Conservation (phyloP, 1,284 basidiomycete species). For the Hemileia vastatrix region DNA sequence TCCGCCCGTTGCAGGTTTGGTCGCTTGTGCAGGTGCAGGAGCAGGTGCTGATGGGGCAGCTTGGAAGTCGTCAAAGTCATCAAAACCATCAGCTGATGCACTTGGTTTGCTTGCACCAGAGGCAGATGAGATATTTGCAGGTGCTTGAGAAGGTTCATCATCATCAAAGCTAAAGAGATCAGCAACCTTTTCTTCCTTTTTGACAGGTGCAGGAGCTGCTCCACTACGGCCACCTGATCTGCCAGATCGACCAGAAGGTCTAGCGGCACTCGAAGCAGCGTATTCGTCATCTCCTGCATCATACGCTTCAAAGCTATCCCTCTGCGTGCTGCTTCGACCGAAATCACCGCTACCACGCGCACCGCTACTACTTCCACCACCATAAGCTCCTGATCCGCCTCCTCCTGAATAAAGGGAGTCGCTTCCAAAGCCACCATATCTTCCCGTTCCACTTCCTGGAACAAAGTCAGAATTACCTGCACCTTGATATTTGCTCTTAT, state of each 20-base stretch:
- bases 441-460: slow-evolving; percentile 50
- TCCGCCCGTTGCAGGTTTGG: neutral
- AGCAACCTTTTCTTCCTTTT: slow-evolving; percentile 36
- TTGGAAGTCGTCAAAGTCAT: slow-evolving; percentile 41
- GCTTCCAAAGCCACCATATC: slow-evolving; percentile 70
- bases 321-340: neutral
- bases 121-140: slow-evolving; percentile 21
- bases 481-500: slow-evolving; percentile 82
- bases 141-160: slow-evolving; percentile 30
- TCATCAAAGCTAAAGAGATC: slow-evolving; percentile 41
- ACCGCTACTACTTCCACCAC: slow-evolving; percentile 46
- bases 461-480: slow-evolving; percentile 66
- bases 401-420: slow-evolving; percentile 50
- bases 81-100: no score
- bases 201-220: no score
- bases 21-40: slow-evolving; percentile 19
- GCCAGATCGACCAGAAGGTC: no score
- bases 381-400: slow-evolving; percentile 28
- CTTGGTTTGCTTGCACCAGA: no score
- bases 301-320: slow-evolving; percentile 72
- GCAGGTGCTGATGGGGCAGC: slow-evolving; percentile 19
- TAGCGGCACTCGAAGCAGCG: no score
- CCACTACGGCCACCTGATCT: no score
- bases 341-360: slow-evolving; percentile 45
- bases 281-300: slow-evolving; percentile 91